Evolutionary conservation across 1,284 basidiomycete species (phyloP).

Genomic region (Sporisorium exsertum): DNA sequence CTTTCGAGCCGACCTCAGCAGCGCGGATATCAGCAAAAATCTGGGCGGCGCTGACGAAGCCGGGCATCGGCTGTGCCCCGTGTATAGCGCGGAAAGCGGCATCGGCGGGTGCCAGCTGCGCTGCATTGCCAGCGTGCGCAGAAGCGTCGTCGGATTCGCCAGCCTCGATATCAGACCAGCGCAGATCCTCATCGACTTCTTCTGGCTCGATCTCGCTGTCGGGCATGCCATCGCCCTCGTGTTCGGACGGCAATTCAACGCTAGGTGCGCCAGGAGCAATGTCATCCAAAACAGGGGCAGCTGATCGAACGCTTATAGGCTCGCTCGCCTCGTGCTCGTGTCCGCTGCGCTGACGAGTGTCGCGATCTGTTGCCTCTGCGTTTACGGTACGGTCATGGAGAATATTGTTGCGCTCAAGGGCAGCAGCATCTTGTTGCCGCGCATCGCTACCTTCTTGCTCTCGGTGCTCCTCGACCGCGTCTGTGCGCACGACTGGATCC

Average conservation of each 20-base stretch:
- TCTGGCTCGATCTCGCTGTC: constrained; percentile 44
- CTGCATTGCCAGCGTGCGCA: background rate
- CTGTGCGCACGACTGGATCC: background rate
- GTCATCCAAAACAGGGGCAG: background rate
- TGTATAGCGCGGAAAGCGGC: constrained; percentile 28
- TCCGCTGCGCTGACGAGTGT: background rate
- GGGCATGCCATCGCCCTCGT: constrained; percentile 28
- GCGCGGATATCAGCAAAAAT: constrained; percentile 32
- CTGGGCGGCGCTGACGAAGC: constrained; percentile 42
- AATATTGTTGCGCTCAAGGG: background rate
- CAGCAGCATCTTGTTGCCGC: constrained; percentile 2
- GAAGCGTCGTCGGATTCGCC: constrained; percentile 8
- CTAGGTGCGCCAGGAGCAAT: background rate
- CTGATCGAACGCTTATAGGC: background rate
- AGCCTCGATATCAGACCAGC: constrained; percentile 37
- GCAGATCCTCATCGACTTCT: constrained; percentile 42
- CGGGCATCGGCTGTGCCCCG: constrained; percentile 30
- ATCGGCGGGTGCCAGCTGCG: constrained; percentile 1
- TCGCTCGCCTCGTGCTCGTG: background rate
- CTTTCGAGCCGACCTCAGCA: background rate
- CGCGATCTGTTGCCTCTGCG: background rate
- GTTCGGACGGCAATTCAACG: constrained; percentile 1
- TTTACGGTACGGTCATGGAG: background rate
- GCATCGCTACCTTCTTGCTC: background rate
- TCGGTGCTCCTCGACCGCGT: background rate